Conservation (phyloP, 768 basidiomycete genomes). For the Boletus eberwhitei region DNA sequence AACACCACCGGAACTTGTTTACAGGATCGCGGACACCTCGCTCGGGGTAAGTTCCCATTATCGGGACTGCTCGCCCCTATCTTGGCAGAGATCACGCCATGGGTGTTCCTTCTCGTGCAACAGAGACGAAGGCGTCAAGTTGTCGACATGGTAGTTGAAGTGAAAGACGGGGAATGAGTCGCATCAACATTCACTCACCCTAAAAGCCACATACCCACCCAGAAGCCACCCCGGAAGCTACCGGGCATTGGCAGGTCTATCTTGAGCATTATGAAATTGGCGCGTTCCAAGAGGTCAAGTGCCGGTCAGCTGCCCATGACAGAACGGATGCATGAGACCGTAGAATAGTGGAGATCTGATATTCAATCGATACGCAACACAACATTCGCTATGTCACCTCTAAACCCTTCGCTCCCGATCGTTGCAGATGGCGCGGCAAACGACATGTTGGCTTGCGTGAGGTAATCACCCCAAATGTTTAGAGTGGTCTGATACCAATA, state of each 20-base stretch:
- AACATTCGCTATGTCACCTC: conserved; percentile 32
- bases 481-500: conserved; percentile 37
- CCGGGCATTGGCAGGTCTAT: neutral
- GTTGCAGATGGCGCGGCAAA: conserved; percentile 40
- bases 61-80: neutral
- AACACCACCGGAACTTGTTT: neutral
- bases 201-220: neutral
- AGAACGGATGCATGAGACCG: neutral
- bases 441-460: conserved; percentile 40
- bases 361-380: conserved; percentile 22
- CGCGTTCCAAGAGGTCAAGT: neutral
- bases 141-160: neutral
- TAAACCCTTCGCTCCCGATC: conserved; percentile 36
- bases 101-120: neutral
- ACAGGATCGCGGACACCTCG: neutral
- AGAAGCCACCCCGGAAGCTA: neutral
- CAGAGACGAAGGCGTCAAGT: neutral
- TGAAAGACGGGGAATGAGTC: neutral
- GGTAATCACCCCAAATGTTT: conserved; percentile 40
- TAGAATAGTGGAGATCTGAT: neutral
- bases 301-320: neutral
- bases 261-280: neutral
- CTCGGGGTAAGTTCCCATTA: neutral
- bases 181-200: neutral
- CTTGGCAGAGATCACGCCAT: neutral